Evolutionary conservation across 2,329 filamentous ascomycete genomes (phyloP).

Genomic region (Apiospora koreana): DNA sequence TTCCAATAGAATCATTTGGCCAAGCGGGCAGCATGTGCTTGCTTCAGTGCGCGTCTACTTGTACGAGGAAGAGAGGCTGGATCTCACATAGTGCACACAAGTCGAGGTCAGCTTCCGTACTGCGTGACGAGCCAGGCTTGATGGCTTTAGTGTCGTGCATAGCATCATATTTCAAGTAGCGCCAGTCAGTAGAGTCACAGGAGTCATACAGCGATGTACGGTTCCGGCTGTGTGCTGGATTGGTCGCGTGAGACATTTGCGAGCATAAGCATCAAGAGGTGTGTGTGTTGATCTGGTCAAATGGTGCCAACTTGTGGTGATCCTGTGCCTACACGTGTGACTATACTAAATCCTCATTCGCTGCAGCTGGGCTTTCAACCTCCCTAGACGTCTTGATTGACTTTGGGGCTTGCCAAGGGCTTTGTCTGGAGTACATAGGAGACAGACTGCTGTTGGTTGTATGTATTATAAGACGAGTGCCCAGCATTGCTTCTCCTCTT

Average conservation of each 20-base stretch:
- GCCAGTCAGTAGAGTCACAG: no score
- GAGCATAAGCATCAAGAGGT: background rate
- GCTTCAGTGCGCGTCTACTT: no score
- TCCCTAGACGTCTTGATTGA: background rate
- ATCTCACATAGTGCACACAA: background rate
- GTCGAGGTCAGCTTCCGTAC: background rate
- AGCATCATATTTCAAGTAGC: no score
- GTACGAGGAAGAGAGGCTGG: background rate
- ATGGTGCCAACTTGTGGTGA: background rate
- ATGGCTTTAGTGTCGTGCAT: background rate
- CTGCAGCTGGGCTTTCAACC: constrained; percentile 2
- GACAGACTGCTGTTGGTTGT: no score
- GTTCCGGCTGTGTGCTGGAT: background rate
- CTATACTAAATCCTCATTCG: constrained; percentile 13
- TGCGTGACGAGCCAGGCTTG: background rate
- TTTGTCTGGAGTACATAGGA: background rate
- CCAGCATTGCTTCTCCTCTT: background rate
- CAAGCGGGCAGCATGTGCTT: background rate
- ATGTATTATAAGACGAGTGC: background rate
- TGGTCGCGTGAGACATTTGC: constrained; percentile 7
- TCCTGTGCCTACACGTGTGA: constrained; percentile 11
- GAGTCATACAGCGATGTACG: background rate
- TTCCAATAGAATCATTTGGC: background rate
- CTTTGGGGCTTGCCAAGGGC: background rate
- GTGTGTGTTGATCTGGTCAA: background rate